Evolutionary conservation across 2,329 filamentous ascomycete species (phyloP), one percentile per base, ranked within the genome.

Genomic region (Penicillium thymicola): DNA sequence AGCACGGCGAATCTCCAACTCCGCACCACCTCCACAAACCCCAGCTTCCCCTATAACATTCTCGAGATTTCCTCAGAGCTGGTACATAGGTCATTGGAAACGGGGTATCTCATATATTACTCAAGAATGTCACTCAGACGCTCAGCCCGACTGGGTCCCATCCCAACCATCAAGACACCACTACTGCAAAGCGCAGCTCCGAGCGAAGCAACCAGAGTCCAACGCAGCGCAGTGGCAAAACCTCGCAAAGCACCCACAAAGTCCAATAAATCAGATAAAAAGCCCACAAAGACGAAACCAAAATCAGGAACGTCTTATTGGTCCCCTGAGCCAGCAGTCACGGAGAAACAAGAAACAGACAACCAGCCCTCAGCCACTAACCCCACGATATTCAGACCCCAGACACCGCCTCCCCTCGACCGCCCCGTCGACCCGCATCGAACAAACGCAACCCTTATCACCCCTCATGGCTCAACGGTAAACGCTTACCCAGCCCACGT

Each of bases 121-220:
- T 28, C 36, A 48, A 64, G 45, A 47, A 84, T 84, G 82, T 78
- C 81, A 38, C 70, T 82, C 11, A 71, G 82, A 60, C 79, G 82
- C 52, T 84, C 82, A 44, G 71, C 78, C 41, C 77, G 82, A 43
- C 72, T 81, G 32, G 73, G 72, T 47, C 68, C 71, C 14, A 67
- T 65, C 45, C 65, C 59, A 50, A 51, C 51, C 13, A 53, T 65
- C 49, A 57, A 65, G 34, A 18, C 60, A 36, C 52, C 61, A 4
- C 53, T 65, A 13, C 56, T 65, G 23, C 61, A 65, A 40, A 58
- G 37, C 18, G 57, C 69, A 43, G 64, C 66, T 51, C 32, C 59
- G 11, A 65, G 63, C 36, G 65, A 62, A 60, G 47, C 55, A 44
- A 63, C 53, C 25, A 61, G 60, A 61, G 60, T 63, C 7, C 60